These are phyloP conservation scores for Akanthomyces dipterigenus DNA, from an alignment of 2,329 filamentous ascomycete genomes.

Conservation along the genomic window DNA sequence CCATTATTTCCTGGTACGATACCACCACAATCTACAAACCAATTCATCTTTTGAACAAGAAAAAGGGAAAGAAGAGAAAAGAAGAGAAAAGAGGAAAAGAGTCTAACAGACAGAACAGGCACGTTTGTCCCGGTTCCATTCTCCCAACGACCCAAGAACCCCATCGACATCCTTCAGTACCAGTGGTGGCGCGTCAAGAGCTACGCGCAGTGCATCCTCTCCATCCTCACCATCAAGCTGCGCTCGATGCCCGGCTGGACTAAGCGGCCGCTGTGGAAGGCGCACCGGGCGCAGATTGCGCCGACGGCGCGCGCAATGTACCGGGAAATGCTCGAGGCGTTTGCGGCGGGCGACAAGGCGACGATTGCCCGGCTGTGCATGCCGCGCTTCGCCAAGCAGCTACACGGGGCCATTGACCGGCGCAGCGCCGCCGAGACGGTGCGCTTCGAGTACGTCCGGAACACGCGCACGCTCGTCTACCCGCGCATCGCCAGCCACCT, in stretches of 20 bases:
- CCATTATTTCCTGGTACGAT: slow-evolving; percentile 28
- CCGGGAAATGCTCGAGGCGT: slow-evolving; percentile 51
- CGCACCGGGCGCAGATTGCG: slow-evolving; percentile 34
- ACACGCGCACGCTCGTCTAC: slow-evolving; percentile 34
- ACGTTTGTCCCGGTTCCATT: slow-evolving; percentile 42
- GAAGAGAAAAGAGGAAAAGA: no score
- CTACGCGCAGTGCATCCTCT: slow-evolving; percentile 28
- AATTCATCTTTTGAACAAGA: not conserved
- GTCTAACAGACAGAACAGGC: slow-evolving; percentile 24
- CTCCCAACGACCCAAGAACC: slow-evolving; percentile 25
- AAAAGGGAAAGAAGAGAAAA: not conserved
- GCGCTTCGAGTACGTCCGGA: slow-evolving; percentile 48
- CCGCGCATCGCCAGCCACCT: slow-evolving; percentile 51
- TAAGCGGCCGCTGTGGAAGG: slow-evolving; percentile 36
- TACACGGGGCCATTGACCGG: slow-evolving; percentile 46
- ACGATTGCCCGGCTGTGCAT: slow-evolving; percentile 48
- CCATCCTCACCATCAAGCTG: slow-evolving; percentile 33
- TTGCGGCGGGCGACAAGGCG: slow-evolving; percentile 50
- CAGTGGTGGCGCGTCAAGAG: slow-evolving; percentile 30
- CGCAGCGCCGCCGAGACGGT: slow-evolving; percentile 40
- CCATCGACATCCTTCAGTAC: slow-evolving; percentile 27
- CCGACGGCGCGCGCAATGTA: slow-evolving; percentile 55
- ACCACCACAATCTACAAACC: no score
- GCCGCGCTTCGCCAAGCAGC: slow-evolving; percentile 41
- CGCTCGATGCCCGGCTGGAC: slow-evolving; percentile 39